Base-by-base conservation (phyloP, 352 stramenopile genomes). In the Phytophthora nicotianae region DNA sequence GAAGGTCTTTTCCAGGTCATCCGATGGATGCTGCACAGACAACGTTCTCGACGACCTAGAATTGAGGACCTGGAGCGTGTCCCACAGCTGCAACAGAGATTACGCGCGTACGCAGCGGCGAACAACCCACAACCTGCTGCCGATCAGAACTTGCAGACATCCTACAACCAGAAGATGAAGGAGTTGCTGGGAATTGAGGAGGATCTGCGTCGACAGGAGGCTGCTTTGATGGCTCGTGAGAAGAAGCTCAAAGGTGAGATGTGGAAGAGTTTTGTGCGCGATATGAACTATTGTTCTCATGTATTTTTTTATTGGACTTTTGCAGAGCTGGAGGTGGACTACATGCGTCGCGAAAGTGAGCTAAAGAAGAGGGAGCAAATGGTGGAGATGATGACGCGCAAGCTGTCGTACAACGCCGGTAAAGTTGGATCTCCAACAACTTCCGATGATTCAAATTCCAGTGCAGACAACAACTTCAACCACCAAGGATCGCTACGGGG, bases 1-100 rank as follows among this genome's bases (percentile, higher is more conserved):
- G 90, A 97, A 53, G 87, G 89, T 0, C 78, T 97, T 7, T 94
- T 96, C 68, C 86, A 95, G 67, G 86, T 91, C 24, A 96, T 96
- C 51, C 80, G 87, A 29, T 95, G 88, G 86, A 97, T 97, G 89
- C 79, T 97, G 42, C 87, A 95, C 65, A 77, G 87, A 21, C 87
- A 87, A 75, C 83, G 87, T 16, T 92, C 85, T 42, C 75, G 83
- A 58, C 85, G 87, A 70, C 87, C 87, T 53, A 79, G 87, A 43
- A 90, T 95, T 33, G 87, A 95, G 69, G 87, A 95, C 35, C 62
- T 95, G 49, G 87, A 95, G 68, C 82, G 83, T 29, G 83, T 95
- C 11, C 87, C 87, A 37, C 81, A 92, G 58, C 63, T 95, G 26
- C 78, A 88, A 60, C 87, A 93, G 70, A 79, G 85, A 60, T 77